Evolutionary conservation across 192 early-diverging fungal species (phyloP).

Genomic region (Backusella tarrabulga): DNA sequence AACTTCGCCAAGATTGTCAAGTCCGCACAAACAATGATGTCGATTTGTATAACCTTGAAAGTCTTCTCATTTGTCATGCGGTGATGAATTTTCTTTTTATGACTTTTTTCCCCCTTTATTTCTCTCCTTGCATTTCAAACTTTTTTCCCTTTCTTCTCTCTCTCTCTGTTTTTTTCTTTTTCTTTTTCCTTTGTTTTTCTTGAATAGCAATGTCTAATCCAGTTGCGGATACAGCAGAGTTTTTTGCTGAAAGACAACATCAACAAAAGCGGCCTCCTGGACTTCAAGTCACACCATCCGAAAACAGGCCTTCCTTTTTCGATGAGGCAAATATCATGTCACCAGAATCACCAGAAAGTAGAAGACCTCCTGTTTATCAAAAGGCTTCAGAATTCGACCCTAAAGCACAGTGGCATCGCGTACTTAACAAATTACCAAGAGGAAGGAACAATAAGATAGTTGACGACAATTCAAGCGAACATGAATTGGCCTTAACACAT

Average conservation of each 20-base stretch:
- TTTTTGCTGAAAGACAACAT: conserved; percentile 10
- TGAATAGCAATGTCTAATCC: conserved; percentile 23
- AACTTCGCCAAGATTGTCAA: neutral
- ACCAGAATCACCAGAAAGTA: neutral
- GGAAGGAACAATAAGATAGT: neutral
- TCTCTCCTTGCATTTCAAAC: neutral
- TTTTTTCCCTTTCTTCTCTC: neutral
- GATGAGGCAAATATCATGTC: neutral
- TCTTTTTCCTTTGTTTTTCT: conserved; percentile 1
- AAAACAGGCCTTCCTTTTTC: neutral
- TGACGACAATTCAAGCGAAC: neutral
- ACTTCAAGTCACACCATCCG: neutral
- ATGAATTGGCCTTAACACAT: neutral
- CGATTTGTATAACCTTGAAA: neutral
- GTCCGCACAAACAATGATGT: neutral
- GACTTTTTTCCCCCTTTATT: neutral
- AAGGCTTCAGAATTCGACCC: neutral
- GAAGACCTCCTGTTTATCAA: neutral
- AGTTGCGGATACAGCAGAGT: conserved; percentile 22
- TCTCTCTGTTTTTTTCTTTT: neutral
- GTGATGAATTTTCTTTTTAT: neutral
- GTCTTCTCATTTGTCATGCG: neutral
- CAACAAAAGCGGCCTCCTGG: neutral
- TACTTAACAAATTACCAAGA: neutral
- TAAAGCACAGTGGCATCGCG: neutral